These are phyloP conservation scores for Colletotrichum chlorophyti DNA, from an alignment of 2,329 filamentous ascomycete species.

Conservation along the genomic window DNA sequence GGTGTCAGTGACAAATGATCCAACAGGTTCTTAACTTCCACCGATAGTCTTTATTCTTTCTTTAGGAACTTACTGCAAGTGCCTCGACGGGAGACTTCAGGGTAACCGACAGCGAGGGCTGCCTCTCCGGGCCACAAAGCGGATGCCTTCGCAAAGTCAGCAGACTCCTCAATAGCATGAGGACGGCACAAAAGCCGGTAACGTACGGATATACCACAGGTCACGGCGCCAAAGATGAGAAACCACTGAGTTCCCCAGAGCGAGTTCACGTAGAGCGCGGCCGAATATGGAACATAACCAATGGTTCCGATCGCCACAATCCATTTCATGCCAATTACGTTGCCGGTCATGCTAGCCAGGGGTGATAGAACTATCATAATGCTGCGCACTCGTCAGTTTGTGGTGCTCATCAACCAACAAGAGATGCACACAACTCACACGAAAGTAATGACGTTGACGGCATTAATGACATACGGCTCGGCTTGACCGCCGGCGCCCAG, in stretches of 20 bases:
- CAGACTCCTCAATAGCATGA: background rate
- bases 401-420: too few species aligned
- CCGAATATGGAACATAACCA: conserved; percentile 18
- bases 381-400: background rate
- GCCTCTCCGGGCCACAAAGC: conserved; percentile 42
- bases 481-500: conserved; percentile 17
- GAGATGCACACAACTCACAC: background rate
- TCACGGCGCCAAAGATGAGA: conserved; percentile 13
- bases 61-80: conserved; percentile 41
- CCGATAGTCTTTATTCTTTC: too few species aligned
- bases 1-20: background rate
- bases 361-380: conserved; percentile 18
- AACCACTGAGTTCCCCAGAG: conserved; percentile 20
- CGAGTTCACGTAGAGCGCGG: conserved; percentile 18
- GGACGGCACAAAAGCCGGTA: background rate
- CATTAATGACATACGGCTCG: conserved; percentile 17
- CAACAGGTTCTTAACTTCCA: background rate
- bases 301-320: conserved; percentile 12
- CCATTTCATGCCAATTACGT: conserved; percentile 19
- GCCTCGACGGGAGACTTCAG: conserved; percentile 51
- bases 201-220: conserved; percentile 10
- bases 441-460: conserved; percentile 12
- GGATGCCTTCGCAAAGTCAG: conserved; percentile 32
- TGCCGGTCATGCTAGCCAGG: conserved; percentile 13
- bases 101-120: conserved; percentile 39